Conservation (phyloP, 768 basidiomycete genomes). For the Peribolospora baueri region DNA sequence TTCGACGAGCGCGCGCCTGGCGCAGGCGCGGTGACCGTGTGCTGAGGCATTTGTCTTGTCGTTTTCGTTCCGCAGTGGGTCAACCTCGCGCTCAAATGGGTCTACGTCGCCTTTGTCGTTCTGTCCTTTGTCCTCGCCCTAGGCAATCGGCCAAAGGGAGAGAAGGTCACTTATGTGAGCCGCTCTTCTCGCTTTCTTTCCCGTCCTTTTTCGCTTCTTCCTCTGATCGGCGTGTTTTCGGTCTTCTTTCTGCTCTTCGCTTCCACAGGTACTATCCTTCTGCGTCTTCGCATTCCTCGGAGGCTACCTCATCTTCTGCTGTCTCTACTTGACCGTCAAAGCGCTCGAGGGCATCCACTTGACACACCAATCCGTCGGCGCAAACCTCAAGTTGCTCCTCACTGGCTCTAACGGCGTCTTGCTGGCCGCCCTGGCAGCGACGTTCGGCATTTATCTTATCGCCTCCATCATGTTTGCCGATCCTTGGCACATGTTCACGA, state of each 20-base stretch:
- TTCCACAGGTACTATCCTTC: slow-evolving; percentile 4
- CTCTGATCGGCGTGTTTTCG: not conserved
- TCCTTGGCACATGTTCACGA: slow-evolving; percentile 94
- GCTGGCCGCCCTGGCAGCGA: slow-evolving; percentile 67
- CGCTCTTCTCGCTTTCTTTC: slow-evolving; percentile 39
- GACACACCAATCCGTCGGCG: slow-evolving; percentile 6
- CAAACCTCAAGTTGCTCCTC: slow-evolving; percentile 40
- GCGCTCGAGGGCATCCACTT: slow-evolving; percentile 28
- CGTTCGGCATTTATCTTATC: slow-evolving; percentile 36
- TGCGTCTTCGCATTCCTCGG: slow-evolving; percentile 64
- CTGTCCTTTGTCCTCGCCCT: slow-evolving; percentile 56
- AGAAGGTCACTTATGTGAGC: slow-evolving; percentile 38
- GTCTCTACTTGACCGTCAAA: slow-evolving; percentile 54
- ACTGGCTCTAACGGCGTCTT: slow-evolving; percentile 51
- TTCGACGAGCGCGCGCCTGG: not conserved
- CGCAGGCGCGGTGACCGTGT: no score
- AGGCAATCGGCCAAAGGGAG: slow-evolving; percentile 71
- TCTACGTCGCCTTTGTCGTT: slow-evolving; percentile 61
- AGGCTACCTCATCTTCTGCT: slow-evolving; percentile 57
- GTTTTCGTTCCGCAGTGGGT: slow-evolving; percentile 45
- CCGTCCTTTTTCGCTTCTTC: not conserved
- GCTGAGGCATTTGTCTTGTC: not conserved
- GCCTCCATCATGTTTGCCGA: slow-evolving; percentile 27
- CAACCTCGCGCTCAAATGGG: slow-evolving; percentile 57
- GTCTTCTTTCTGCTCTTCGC: no score